phyloP scores from a whole-genome alignment of 1,139 yeast species.

The Hyphopichia fennica region DNA sequence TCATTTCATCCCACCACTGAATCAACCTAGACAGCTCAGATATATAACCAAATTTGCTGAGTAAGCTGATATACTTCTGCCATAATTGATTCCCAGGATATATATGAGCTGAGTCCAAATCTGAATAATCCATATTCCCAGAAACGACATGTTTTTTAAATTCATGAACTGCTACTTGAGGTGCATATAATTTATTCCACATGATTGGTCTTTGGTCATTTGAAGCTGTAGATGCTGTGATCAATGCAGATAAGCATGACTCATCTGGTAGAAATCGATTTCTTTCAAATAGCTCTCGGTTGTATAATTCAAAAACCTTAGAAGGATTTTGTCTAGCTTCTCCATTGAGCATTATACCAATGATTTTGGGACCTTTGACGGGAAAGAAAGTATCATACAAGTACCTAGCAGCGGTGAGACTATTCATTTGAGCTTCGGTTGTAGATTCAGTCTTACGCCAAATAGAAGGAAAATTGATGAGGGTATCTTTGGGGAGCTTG shows the following conservation, averaged over 20 bases:
- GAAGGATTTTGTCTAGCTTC: slow-evolving; percentile 43
- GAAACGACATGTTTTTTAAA: slow-evolving; percentile 41
- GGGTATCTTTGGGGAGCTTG: slow-evolving; percentile 4
- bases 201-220: slow-evolving; percentile 14
- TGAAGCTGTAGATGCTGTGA: slow-evolving; percentile 33
- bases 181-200: slow-evolving; percentile 56
- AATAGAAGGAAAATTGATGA: background rate
- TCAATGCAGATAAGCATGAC: slow-evolving; percentile 42
- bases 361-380: slow-evolving; percentile 23
- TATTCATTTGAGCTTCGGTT: background rate
- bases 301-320: slow-evolving; percentile 34
- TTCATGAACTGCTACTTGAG: slow-evolving; percentile 62
- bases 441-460: slow-evolving; percentile 1
- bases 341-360: slow-evolving; percentile 45
- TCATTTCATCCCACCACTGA: slow-evolving; percentile 58
- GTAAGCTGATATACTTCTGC: slow-evolving; percentile 50
- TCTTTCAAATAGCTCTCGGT: slow-evolving; percentile 17
- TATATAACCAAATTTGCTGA: slow-evolving; percentile 47
- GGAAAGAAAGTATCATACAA: slow-evolving; percentile 17
- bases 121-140: slow-evolving; percentile 21
- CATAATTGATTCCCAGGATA: slow-evolving; percentile 52
- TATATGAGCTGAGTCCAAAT: slow-evolving; percentile 22
- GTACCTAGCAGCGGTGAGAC: slow-evolving; percentile 17
- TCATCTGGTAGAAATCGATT: slow-evolving; percentile 29
- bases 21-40: slow-evolving; percentile 53